Percentiles rank a stretch among this genome's conserved stretches.
Evolutionary conservation across 177 flowering plant species (phyloP).

Genomic region (Vitis hybrid): DNA sequence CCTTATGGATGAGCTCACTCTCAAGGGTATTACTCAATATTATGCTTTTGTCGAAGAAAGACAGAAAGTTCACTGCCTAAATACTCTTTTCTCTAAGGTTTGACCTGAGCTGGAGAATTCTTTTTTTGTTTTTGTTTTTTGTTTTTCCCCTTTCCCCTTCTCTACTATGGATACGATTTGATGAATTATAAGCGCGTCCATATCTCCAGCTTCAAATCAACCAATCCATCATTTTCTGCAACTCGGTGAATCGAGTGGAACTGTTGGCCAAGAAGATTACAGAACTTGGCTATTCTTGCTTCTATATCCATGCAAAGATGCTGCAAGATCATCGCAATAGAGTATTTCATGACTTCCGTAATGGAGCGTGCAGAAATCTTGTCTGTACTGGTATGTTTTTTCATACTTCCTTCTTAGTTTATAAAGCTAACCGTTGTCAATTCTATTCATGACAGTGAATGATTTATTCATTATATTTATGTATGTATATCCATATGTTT

Average conservation of each 20-base stretch:
- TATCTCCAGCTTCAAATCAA: conserved; percentile 89
- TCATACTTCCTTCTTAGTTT: too few species aligned
- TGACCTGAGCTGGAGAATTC: conserved; percentile 9
- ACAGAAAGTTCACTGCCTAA: conserved; percentile 94
- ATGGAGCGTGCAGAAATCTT: conserved; percentile 97
- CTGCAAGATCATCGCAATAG: conserved; percentile 95
- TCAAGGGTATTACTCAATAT: conserved; percentile 95
- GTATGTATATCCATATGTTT: neutral
- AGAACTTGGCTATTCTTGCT: conserved; percentile 95
- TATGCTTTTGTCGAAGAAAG: conserved; percentile 98
- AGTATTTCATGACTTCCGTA: conserved; percentile 97
- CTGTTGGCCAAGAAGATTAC: conserved; percentile 94
- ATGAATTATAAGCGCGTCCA: neutral
- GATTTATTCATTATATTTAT: neutral
- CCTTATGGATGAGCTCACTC: conserved; percentile 97
- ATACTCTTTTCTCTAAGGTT: conserved; percentile 97
- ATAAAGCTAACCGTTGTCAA: neutral
- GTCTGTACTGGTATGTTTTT: conserved; percentile 80
- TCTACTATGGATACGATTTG: conserved; percentile 1
- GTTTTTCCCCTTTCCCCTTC: neutral
- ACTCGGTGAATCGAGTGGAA: conserved; percentile 97
- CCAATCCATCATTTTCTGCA: conserved; percentile 96
- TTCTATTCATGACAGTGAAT: neutral
- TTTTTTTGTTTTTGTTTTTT: neutral
- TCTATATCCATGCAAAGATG: conserved; percentile 98